Evolutionary conservation across 2,329 filamentous ascomycete genomes (phyloP), one percentile per base, ranked within the genome.

Genomic region (Penicillium frequentans): DNA sequence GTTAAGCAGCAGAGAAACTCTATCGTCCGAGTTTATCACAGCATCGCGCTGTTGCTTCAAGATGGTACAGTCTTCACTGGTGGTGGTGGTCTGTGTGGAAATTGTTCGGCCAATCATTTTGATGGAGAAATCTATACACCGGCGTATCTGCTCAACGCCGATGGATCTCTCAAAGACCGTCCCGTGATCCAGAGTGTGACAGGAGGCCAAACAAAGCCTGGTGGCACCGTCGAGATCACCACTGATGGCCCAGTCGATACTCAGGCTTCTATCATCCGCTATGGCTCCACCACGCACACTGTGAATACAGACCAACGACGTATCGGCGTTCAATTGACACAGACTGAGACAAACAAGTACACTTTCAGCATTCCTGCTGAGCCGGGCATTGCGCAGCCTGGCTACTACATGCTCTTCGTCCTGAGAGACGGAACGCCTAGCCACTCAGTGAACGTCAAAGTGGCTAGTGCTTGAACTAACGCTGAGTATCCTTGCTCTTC

Each of bases 241-340:
- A 16, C 86, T 80, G 52, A 49, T 8, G 39, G 68, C 24, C 56
- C 58, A n/a, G 59, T 64, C 6, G 1, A 61, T 64, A 11, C 26
- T 11, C 70, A 64, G 39, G 71, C 66, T 39, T 73, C 77, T 0
- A 65, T 86, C 14, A 68, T 86, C 27, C 75, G 84, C 6, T 75
- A 78, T 46, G 79, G 82, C 1, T 77, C 75, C 3, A 72, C 73
- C 4, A 86, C 84, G 0, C 83, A 86, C 65, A 79, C 81, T 1
- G 77, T 85, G 48, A 83, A 86, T 62, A 86, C 79, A 0, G 84
- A 86, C 66, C 83, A 86, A 71, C 70, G 84, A 23, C 77, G 83
- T 9, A 74, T 86, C 29, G 21, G 14, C 26, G 37, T 48, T 73
- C 79, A 14, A 68, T 84, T 23, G 71, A 66, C 31, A 49, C 31